Percentiles rank a stretch among this genome's conserved stretches.
phyloP scores from a whole-genome alignment of 2,329 filamentous ascomycete species.

The Xylaria sp. region DNA sequence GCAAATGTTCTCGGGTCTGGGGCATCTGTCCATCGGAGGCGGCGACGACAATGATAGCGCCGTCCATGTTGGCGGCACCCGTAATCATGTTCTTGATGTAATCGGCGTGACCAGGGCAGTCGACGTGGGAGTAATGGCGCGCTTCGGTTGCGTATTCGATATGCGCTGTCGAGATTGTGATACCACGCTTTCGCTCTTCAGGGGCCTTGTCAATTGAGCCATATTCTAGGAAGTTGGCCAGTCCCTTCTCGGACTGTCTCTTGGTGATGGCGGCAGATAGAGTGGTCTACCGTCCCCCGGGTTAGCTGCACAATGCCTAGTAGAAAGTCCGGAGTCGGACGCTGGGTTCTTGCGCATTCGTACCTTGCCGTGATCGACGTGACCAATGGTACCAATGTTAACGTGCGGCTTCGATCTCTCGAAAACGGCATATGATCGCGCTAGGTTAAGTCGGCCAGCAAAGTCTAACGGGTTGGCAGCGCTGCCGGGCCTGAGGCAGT shows the following conservation, averaged over 20 bases:
- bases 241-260: constrained; percentile 92
- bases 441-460: constrained; percentile 72
- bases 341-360: constrained; percentile 31
- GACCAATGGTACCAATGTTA: constrained; percentile 99
- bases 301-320: constrained; percentile 13
- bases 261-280: constrained; percentile 99
- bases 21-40: constrained; percentile 99
- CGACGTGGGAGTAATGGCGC: constrained; percentile 99
- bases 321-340: not conserved
- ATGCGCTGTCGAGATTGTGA: constrained; percentile 98
- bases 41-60: constrained; percentile 97
- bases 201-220: constrained; percentile 98
- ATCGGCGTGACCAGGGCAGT: constrained; percentile 99
- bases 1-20: constrained; percentile 97
- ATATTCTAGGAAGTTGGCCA: constrained; percentile 96
- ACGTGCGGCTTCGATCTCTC: constrained; percentile 96
- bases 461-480: constrained; percentile 80
- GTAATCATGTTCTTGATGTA: constrained; percentile 99
- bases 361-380: constrained; percentile 99
- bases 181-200: constrained; percentile 99
- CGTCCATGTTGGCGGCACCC: constrained; percentile 99
- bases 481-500: constrained; percentile 74
- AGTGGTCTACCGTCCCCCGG: constrained; percentile 76
- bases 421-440: constrained; percentile 75
- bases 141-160: constrained; percentile 96